These are phyloP conservation scores for Heliamphora ciliata DNA, from an alignment of 179 eudicot species.

Conservation along the genomic window DNA sequence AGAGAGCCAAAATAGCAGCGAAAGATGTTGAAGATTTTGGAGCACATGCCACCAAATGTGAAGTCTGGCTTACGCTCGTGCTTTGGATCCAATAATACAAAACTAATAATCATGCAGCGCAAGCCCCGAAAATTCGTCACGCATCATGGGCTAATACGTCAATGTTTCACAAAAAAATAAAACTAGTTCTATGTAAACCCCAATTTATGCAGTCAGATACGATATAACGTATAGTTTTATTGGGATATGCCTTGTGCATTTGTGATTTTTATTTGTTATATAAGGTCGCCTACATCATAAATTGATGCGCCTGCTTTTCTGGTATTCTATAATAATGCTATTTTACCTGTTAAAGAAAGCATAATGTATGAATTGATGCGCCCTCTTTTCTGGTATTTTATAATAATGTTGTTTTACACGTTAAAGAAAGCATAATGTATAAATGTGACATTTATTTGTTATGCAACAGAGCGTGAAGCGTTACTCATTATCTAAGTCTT, in stretches of 20 bases:
- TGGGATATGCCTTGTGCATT: background rate
- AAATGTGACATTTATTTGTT: background rate
- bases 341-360: background rate
- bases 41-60: background rate
- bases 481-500: background rate
- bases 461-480: background rate
- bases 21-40: background rate
- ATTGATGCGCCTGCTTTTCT: background rate
- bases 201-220: too few relatives aligned
- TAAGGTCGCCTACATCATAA: background rate
- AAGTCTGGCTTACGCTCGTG: background rate
- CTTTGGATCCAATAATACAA: background rate
- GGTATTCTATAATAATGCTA: background rate
- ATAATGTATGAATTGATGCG: background rate
- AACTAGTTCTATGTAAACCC: background rate
- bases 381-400: background rate
- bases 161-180: background rate
- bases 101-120: background rate
- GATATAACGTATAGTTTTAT: background rate
- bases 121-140: background rate
- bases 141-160: background rate
- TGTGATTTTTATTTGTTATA: background rate
- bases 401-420: background rate
- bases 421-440: background rate
- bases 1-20: background rate